Evolutionary conservation across 805 yeast species (phyloP).

Genomic region (Kurtzmaniella fragi): DNA sequence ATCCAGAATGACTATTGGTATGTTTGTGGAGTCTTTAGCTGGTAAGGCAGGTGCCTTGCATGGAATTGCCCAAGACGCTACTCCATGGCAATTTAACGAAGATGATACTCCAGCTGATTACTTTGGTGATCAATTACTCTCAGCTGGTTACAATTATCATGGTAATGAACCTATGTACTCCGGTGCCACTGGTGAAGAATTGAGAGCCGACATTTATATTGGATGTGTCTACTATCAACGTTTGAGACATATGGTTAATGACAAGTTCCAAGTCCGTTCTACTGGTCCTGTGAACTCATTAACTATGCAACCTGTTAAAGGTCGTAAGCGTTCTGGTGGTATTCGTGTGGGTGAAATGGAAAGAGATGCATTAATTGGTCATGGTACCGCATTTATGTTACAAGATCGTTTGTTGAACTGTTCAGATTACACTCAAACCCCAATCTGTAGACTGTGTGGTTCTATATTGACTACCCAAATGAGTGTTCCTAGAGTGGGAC

Average conservation of each 20-base stretch:
- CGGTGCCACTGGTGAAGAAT: conserved; percentile 97
- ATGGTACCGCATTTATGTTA: conserved; percentile 90
- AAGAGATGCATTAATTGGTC: conserved; percentile 98
- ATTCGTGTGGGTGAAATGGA: conserved; percentile 99
- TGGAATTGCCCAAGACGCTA: conserved; percentile 94
- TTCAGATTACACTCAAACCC: conserved; percentile 89
- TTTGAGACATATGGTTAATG: conserved; percentile 98
- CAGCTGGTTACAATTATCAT: conserved; percentile 93
- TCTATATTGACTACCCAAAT: conserved; percentile 84
- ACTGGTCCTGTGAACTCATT: conserved; percentile 97
- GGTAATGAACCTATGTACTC: conserved; percentile 99
- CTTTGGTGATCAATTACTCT: conserved; percentile 86
- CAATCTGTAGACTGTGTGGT: conserved; percentile 91
- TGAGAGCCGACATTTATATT: conserved; percentile 90
- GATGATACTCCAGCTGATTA: conserved; percentile 94
- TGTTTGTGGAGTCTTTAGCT: conserved; percentile 98
- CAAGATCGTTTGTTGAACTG: conserved; percentile 95
- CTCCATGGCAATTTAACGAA: conserved; percentile 94
- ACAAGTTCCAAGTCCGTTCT: conserved; percentile 97
- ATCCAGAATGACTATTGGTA: conserved; percentile 99
- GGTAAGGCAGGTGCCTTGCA: conserved; percentile 98
- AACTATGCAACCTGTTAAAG: conserved; percentile 99
- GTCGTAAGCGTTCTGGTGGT: conserved; percentile 98
- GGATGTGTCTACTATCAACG: conserved; percentile 98
- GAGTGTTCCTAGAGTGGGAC: conserved; percentile 87